Conservation (phyloP, 495 filamentous ascomycete species). For the Lasiosphaeriaceae sp. region DNA sequence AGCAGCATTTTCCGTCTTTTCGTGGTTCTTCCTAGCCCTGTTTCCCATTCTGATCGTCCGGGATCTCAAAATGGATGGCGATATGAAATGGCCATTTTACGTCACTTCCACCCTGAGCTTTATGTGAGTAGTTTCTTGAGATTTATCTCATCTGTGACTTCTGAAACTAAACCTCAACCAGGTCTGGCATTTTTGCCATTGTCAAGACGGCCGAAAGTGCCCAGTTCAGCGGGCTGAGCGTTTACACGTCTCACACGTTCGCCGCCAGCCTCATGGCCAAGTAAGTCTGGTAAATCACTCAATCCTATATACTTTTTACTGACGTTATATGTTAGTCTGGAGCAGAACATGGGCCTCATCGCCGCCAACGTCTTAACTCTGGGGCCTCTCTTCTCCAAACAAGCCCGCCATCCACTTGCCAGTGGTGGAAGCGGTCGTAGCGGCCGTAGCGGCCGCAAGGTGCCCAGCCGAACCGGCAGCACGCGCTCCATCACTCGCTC, state of each 20-base stretch:
- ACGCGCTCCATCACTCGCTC: slow-evolving; percentile 11
- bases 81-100: slow-evolving; percentile 32
- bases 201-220: slow-evolving; percentile 31
- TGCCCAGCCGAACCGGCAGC: slow-evolving; percentile 10
- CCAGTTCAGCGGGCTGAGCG: slow-evolving; percentile 14
- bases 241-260: slow-evolving; percentile 28
- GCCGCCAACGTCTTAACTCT: slow-evolving; percentile 32
- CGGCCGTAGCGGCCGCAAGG: too few relatives aligned
- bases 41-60: slow-evolving; percentile 30
- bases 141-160: too few relatives aligned
- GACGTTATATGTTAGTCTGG: slow-evolving; percentile 25
- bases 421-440: too few relatives aligned
- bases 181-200: slow-evolving; percentile 30
- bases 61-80: slow-evolving; percentile 22
- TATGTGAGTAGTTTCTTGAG: too few relatives aligned
- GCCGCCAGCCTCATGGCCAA: slow-evolving; percentile 30
- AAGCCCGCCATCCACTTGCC: slow-evolving; percentile 7
- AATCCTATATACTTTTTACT: not conserved
- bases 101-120: slow-evolving; percentile 24
- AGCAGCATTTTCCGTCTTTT: slow-evolving; percentile 32
- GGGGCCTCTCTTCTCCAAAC: slow-evolving; percentile 28
- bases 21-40: slow-evolving; percentile 33
- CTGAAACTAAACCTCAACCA: not conserved
- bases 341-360: slow-evolving; percentile 36
- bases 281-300: slow-evolving; percentile 10